A percentile compares a stretch with the other conserved stretches of the same genome.
These are phyloP conservation scores for Zasmidium angulare DNA, from an alignment of 2,329 filamentous ascomycete genomes.

Conservation along the genomic window DNA sequence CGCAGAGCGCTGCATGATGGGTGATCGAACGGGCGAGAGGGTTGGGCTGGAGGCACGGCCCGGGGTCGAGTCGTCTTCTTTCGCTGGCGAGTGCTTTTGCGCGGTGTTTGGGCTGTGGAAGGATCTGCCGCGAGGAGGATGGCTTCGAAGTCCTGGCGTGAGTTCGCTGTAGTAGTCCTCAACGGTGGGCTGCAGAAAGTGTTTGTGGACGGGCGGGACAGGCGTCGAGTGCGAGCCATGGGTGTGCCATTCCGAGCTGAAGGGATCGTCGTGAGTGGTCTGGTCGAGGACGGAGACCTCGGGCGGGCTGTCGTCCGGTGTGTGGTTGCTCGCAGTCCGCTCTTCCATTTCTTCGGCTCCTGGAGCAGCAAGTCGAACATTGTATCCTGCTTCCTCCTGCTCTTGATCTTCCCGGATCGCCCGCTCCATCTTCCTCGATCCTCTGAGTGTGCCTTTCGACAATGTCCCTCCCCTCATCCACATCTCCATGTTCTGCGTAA, in stretches of 20 bases:
- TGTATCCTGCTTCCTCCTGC: neutral
- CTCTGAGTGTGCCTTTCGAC: slow-evolving; percentile 18
- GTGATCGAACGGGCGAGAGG: slow-evolving; percentile 29
- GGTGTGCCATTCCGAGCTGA: slow-evolving; percentile 33
- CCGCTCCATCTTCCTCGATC: slow-evolving; percentile 8
- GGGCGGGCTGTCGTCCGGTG: slow-evolving; percentile 29
- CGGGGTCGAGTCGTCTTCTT: slow-evolving; percentile 22
- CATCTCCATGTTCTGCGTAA: slow-evolving; percentile 37
- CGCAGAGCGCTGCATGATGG: slow-evolving; percentile 21
- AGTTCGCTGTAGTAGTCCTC: slow-evolving; percentile 38
- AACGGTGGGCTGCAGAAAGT: slow-evolving; percentile 35
- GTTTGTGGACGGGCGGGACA: slow-evolving; percentile 26
- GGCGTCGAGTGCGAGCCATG: slow-evolving; percentile 30
- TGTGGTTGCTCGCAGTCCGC: slow-evolving; percentile 28
- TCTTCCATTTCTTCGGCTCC: slow-evolving; percentile 14
- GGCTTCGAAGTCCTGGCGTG: slow-evolving; percentile 27
- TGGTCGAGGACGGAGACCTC: slow-evolving; percentile 19
- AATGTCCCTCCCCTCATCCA: slow-evolving; percentile 31
- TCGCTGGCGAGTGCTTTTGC: slow-evolving; percentile 4
- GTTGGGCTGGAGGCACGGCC: slow-evolving; percentile 32
- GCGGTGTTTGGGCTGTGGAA: neutral
- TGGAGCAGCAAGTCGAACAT: slow-evolving; percentile 1
- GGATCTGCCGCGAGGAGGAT: slow-evolving; percentile 11
- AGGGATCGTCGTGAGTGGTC: slow-evolving; percentile 17
- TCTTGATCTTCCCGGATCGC: neutral